Evolutionary conservation across 129 eudicot species (phyloP).

Genomic region (Centella asiatica): DNA sequence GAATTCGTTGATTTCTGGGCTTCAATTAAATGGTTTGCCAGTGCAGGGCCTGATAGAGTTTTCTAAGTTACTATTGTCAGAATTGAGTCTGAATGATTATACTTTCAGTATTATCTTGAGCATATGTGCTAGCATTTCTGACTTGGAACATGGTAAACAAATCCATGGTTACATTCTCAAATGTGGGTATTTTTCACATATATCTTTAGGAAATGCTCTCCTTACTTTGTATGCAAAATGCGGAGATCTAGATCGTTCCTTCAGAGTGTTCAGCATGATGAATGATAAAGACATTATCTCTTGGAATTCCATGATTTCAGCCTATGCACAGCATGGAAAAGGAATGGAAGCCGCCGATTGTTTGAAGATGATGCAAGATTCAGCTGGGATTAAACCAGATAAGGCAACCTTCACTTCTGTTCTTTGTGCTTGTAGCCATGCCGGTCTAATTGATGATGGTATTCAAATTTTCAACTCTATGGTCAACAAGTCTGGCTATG

Average conservation of each 20-base stretch:
- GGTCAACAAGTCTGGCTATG: conserved; percentile 50
- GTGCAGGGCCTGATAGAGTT: conserved; percentile 35
- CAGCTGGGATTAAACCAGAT: conserved; percentile 46
- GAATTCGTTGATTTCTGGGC: conserved; percentile 70
- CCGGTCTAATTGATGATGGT: conserved; percentile 69
- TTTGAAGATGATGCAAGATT: conserved; percentile 50
- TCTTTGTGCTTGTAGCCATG: conserved; percentile 78
- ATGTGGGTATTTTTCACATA: conserved; percentile 27
- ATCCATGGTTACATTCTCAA: conserved; percentile 57
- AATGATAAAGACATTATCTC: conserved; percentile 41
- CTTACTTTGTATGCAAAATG: conserved; percentile 69
- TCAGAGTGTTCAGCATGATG: conserved; percentile 50
- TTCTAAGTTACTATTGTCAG: conserved; percentile 29
- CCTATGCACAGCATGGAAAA: conserved; percentile 21
- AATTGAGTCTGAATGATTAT: conserved; percentile 46
- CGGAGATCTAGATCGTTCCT: conserved; percentile 46
- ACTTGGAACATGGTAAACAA: conserved; percentile 51
- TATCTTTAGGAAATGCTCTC: conserved; percentile 66
- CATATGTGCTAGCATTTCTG: conserved; percentile 59
- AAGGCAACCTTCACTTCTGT: conserved; percentile 57
- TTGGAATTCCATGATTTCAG: conserved; percentile 89
- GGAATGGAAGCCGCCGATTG: conserved; percentile 55
- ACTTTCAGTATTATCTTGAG: conserved; percentile 50
- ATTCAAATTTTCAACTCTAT: conserved; percentile 58
- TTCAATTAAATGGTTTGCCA: conserved; percentile 44